Conservation (phyloP, 495 filamentous ascomycete species). For the Xylaria sp. region DNA sequence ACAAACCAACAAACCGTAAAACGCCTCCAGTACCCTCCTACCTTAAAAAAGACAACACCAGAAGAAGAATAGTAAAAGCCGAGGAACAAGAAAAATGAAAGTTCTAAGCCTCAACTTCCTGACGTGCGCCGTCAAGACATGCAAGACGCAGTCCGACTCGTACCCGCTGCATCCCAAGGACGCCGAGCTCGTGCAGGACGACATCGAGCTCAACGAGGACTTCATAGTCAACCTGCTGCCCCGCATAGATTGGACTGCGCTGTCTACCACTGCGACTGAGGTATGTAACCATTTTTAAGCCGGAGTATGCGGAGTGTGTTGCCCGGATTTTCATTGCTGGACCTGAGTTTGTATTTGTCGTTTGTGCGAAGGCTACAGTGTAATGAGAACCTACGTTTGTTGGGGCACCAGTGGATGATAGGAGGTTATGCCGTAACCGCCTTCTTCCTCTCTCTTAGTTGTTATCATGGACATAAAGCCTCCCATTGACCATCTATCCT, state of each 20-base stretch:
- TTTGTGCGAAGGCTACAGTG: neutral
- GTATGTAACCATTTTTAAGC: constrained; percentile 50
- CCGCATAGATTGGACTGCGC: constrained; percentile 84
- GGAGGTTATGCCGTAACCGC: neutral
- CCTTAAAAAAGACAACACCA: neutral
- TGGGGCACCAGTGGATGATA: neutral
- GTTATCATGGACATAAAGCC: neutral
- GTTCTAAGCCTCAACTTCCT: constrained; percentile 96
- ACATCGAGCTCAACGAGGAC: constrained; percentile 76
- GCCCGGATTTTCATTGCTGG: neutral
- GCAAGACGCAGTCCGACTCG: constrained; percentile 76
- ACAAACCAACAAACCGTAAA: neutral
- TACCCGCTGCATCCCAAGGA: constrained; percentile 93
- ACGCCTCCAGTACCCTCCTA: no score
- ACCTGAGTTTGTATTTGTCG: neutral
- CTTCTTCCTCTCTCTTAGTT: neutral
- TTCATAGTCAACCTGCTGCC: constrained; percentile 85
- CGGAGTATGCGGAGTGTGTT: no score
- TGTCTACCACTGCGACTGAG: constrained; percentile 78
- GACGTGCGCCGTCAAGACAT: constrained; percentile 92
- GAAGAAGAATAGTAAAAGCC: constrained; percentile 24
- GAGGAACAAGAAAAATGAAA: constrained; percentile 68
- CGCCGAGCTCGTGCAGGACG: constrained; percentile 83
- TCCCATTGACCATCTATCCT: neutral
- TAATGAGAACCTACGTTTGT: neutral